A percentile compares a stretch with the other conserved stretches of the same genome.
Conservation (phyloP, 129 eudicot genomes). For the Solidago caesia region DNA sequence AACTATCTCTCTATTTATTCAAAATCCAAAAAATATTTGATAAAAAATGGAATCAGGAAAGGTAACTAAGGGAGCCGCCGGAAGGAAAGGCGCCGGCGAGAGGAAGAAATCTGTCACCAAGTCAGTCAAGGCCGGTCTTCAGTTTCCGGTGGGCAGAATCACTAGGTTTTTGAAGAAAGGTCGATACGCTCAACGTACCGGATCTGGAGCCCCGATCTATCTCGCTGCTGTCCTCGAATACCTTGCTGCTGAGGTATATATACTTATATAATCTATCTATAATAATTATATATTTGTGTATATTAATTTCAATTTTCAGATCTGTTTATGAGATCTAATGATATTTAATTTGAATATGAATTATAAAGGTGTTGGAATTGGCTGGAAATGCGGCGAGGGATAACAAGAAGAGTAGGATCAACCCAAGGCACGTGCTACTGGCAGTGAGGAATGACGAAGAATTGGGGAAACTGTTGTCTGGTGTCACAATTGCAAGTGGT, state of each 20-base stretch:
- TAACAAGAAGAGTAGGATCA: constrained; percentile 19
- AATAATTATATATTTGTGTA: neutral
- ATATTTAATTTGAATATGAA: neutral
- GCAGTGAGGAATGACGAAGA: constrained; percentile 13
- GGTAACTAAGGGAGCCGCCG: constrained; percentile 12
- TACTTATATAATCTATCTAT: neutral
- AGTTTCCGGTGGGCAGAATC: constrained; percentile 15
- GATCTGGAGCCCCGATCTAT: constrained; percentile 12
- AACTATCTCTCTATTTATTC: neutral
- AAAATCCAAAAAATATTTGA: neutral
- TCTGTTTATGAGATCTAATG: neutral
- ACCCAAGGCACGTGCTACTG: constrained; percentile 20
- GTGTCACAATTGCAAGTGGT: constrained; percentile 20
- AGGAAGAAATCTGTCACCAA: neutral
- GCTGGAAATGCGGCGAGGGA: constrained; percentile 24
- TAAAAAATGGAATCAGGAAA: constrained; percentile 12
- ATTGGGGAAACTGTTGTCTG: constrained; percentile 17
- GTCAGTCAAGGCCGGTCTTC: constrained; percentile 10
- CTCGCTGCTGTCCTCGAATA: constrained; percentile 17
- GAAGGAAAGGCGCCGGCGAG: constrained; percentile 16
- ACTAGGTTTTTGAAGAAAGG: constrained; percentile 16
- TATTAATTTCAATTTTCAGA: neutral
- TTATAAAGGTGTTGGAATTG: constrained; percentile 15
- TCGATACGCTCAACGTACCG: constrained; percentile 11
- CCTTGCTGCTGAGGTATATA: constrained; percentile 18